Base-by-base conservation (phyloP, 257 asterid species). In the Lithospermum erythrorhizon region DNA sequence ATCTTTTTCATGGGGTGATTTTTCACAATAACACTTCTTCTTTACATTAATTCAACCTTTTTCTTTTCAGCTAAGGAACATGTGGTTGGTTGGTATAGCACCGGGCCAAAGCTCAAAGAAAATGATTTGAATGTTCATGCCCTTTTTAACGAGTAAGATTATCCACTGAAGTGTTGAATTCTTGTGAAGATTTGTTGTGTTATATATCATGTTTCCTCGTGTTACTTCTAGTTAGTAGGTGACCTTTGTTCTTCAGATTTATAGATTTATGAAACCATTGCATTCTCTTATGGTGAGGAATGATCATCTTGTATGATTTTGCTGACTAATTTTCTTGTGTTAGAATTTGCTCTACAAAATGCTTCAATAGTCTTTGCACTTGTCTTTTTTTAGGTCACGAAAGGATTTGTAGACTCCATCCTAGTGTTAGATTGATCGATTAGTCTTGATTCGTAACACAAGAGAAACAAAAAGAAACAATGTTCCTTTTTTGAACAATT, bases 1-100 rank as follows among this genome's bases (percentile, higher is more conserved):
- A 19, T 20, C 55, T 54, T 21, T 21, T 56, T 37, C 23, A 29
- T 24, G 16, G n/a, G 13, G 56, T 63, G 60, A 41, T 70, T 61
- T 37, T 45, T 37, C 59, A 20, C 58, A 25, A 21, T 25, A 49
- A 54, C 69, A 21, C 37, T 6, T 41, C 29, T n/a, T 30, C 24
- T 21, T 25, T 63, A 23, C 41, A 59, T 75, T 58, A 52, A 72
- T 65, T 63, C 57, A 55, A 62, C 17, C 61, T 2, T 62, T 24
- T 59, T 67, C 55, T 54, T 74, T 20, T 68, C 94, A 90, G 98
- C 96, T 57, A 90, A 90, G 87, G 98, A 90, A 79, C 98, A 90
- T 68, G 96, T 90, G 61, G 94, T 90, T 76, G 98, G 98, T 57
- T 90, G 98, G 98, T 90, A 90, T 64, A 90, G 96, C 83, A 87